Conservation (phyloP, 1,284 basidiomycete species). For the Coriolopsis trogii region DNA sequence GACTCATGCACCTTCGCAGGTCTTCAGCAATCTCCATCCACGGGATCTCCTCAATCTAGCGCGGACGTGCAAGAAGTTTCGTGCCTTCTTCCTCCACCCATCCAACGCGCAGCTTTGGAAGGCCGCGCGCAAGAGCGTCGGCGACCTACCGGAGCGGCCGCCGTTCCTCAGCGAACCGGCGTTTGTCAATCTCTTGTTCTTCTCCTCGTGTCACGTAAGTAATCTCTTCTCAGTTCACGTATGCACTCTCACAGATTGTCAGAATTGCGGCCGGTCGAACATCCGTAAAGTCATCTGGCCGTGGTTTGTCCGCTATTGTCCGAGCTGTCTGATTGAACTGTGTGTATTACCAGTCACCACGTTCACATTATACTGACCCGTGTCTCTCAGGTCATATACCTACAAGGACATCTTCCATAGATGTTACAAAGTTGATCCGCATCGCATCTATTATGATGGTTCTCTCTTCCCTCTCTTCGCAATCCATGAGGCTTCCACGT, state of each 20-base stretch:
- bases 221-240: background rate
- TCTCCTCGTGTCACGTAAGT: constrained; percentile 13
- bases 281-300: background rate
- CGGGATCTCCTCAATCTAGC: constrained; percentile 1
- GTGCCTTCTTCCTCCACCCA: constrained; percentile 1
- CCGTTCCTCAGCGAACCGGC: constrained; percentile 12
- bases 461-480: too few species aligned
- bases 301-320: background rate
- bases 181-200: constrained; percentile 16
- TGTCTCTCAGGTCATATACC: background rate
- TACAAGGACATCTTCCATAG: background rate
- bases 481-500: too few species aligned
- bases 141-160: constrained; percentile 17
- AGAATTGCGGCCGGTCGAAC: background rate
- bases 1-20: background rate
- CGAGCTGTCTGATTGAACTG: background rate
- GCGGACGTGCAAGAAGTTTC: constrained; percentile 3
- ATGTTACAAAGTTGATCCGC: too few species aligned
- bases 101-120: constrained; percentile 12
- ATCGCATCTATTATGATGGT: too few species aligned
- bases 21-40: constrained; percentile 8
- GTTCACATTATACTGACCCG: background rate
- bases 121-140: constrained; percentile 8
- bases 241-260: background rate
- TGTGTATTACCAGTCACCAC: background rate